Conservation (phyloP, 192 early-diverging fungal species). For the Coemansia guatemalensis region DNA sequence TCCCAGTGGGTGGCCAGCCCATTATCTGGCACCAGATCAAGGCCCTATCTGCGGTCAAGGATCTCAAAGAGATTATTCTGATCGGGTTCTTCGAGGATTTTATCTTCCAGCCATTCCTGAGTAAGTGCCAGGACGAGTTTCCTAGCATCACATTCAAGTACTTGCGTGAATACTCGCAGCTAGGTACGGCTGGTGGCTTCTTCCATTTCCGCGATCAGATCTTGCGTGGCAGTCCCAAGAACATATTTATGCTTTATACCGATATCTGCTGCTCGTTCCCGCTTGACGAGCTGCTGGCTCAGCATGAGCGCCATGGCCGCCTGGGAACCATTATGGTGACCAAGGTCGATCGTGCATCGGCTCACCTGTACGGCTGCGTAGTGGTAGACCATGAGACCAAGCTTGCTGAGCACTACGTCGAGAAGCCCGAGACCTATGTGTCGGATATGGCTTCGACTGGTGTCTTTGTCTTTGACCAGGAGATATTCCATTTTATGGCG, state of each 20-base stretch:
- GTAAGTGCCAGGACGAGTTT: slow-evolving; percentile 84
- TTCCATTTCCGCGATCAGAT: slow-evolving; percentile 99
- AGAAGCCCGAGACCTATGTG: slow-evolving; percentile 96
- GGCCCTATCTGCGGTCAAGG: slow-evolving; percentile 83
- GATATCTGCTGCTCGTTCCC: slow-evolving; percentile 97
- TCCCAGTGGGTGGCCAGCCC: slow-evolving; percentile 94
- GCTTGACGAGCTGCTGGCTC: slow-evolving; percentile 78
- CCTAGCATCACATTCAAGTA: slow-evolving; percentile 87
- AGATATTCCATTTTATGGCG: slow-evolving; percentile 84
- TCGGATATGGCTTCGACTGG: slow-evolving; percentile 95
- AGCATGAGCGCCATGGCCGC: slow-evolving; percentile 80
- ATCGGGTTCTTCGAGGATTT: slow-evolving; percentile 97
- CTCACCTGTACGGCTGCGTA: slow-evolving; percentile 89
- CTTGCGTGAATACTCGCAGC: slow-evolving; percentile 93
- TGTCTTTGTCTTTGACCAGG: slow-evolving; percentile 89
- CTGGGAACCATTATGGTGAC: slow-evolving; percentile 89
- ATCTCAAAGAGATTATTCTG: slow-evolving; percentile 90
- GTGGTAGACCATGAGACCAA: slow-evolving; percentile 86
- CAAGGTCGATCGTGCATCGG: slow-evolving; percentile 77
- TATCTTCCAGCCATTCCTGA: slow-evolving; percentile 88
- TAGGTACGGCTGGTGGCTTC: slow-evolving; percentile 96
- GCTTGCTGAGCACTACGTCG: slow-evolving; percentile 95
- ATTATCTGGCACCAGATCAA: slow-evolving; percentile 97
- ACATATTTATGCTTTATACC: slow-evolving; percentile 95
- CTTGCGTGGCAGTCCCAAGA: slow-evolving; percentile 81